phyloP scores from a whole-genome alignment of 345 rosid species.

The Salix exigua region DNA sequence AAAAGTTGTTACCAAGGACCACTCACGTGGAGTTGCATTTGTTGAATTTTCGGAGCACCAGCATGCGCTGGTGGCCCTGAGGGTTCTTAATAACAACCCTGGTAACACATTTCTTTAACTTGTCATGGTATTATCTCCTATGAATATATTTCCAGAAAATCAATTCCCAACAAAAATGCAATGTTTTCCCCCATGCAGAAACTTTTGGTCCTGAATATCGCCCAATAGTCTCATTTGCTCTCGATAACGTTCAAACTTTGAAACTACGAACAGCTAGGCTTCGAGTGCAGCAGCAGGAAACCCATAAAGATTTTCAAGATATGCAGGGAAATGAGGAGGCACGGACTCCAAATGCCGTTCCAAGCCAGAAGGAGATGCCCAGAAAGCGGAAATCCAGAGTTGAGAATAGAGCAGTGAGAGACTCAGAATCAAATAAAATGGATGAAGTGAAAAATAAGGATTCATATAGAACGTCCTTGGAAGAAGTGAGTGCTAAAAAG shows the following conservation, averaged over 20 bases:
- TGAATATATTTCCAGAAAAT: background rate
- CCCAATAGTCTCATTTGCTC: constrained; percentile 79
- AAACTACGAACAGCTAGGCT: constrained; percentile 56
- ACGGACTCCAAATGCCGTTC: constrained; percentile 6
- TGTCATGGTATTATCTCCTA: background rate
- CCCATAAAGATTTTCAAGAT: constrained; percentile 18
- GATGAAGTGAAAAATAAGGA: constrained; percentile 18
- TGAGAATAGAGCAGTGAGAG: constrained; percentile 24
- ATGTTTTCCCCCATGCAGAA: constrained; percentile 38
- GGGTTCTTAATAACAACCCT: constrained; percentile 92
- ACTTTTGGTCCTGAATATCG: constrained; percentile 79
- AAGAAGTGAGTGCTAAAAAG: constrained; percentile 32
- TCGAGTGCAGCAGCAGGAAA: constrained; percentile 38
- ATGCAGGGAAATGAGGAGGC: constrained; percentile 6
- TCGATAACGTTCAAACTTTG: constrained; percentile 72
- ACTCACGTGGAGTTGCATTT: constrained; percentile 88
- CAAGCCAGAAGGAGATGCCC: constrained; percentile 23
- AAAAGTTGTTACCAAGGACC: constrained; percentile 52
- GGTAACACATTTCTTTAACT: constrained; percentile 34
- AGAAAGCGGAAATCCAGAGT: constrained; percentile 45
- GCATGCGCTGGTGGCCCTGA: constrained; percentile 87
- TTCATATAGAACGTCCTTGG: constrained; percentile 12
- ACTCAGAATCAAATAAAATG: constrained; percentile 10
- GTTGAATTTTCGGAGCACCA: constrained; percentile 76
- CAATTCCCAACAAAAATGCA: constrained; percentile 1